Evolutionary conservation across 495 filamentous ascomycete genomes (phyloP).

Genomic region (Annulohypoxylon nitens): DNA sequence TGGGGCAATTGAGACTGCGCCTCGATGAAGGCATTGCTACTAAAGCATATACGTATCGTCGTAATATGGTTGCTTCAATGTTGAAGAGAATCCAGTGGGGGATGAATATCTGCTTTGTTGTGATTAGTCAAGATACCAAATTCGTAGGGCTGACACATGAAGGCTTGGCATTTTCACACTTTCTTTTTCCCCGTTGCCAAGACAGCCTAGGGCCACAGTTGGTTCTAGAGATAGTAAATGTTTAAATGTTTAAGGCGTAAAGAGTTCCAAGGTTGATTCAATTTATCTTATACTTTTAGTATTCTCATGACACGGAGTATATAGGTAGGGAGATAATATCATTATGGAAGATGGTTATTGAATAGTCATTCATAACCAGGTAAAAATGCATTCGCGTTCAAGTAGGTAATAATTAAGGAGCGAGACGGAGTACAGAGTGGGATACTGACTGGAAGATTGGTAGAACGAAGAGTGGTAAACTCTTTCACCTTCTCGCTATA

Average conservation of each 20-base stretch:
- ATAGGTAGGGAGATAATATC: not conserved
- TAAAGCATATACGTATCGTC: not conserved
- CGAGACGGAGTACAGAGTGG: not conserved
- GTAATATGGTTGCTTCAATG: not conserved
- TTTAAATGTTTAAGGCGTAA: not conserved
- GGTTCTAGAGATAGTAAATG: not conserved
- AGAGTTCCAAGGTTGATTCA: not conserved
- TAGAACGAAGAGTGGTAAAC: not conserved
- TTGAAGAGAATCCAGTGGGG: no score
- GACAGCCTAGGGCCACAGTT: not conserved
- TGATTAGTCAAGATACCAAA: slow-evolving; percentile 36
- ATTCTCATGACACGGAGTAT: not conserved
- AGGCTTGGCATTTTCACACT: slow-evolving; percentile 25
- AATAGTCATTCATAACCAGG: no score
- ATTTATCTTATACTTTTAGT: not conserved
- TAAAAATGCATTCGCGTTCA: no score
- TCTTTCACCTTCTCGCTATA: no score
- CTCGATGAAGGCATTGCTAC: not conserved
- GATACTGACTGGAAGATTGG: no score
- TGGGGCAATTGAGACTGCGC: no score
- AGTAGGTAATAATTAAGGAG: not conserved
- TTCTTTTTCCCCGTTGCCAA: slow-evolving; percentile 8
- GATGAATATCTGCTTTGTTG: slow-evolving; percentile 21
- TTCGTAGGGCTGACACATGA: slow-evolving; percentile 41
- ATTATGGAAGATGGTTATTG: not conserved